Evolutionary conservation across 768 basidiomycete species (phyloP).

Genomic region (Suillus subluteus): DNA sequence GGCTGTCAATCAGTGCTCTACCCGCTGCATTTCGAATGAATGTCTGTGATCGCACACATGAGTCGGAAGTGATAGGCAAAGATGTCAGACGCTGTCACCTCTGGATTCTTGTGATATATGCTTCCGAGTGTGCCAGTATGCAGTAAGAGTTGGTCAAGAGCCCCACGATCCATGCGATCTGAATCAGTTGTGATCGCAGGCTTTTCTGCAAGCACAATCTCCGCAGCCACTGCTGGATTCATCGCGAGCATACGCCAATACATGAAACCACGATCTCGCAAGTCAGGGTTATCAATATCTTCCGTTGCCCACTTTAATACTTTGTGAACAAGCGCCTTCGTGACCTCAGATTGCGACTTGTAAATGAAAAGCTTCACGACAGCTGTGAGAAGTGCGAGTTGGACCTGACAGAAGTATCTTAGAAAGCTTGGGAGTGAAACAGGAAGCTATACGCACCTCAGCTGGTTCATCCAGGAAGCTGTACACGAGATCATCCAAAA

Average conservation of each 20-base stretch:
- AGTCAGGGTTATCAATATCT: slow-evolving; percentile 96
- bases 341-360: slow-evolving; percentile 79
- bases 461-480: slow-evolving; percentile 92
- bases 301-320: slow-evolving; percentile 97
- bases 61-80: slow-evolving; percentile 15
- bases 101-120: slow-evolving; percentile 98
- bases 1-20: slow-evolving; percentile 82
- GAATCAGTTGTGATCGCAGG: slow-evolving; percentile 98
- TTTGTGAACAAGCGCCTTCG: slow-evolving; percentile 90
- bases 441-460: slow-evolving; percentile 60
- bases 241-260: slow-evolving; percentile 98
- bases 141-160: slow-evolving; percentile 90
- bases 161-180: slow-evolving; percentile 95
- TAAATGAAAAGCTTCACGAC: slow-evolving; percentile 96
- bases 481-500: slow-evolving; percentile 89
- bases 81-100: slow-evolving; percentile 48
- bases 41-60: slow-evolving; percentile 51
- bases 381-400: slow-evolving; percentile 92
- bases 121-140: slow-evolving; percentile 94
- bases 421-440: not conserved
- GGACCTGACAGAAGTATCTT: slow-evolving; percentile 60
- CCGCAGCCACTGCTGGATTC: slow-evolving; percentile 84
- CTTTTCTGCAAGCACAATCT: slow-evolving; percentile 91
- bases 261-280: slow-evolving; percentile 98
- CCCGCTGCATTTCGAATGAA: slow-evolving; percentile 92